These are phyloP conservation scores for Suillus americanus DNA, from an alignment of 768 basidiomycete species.

Conservation along the genomic window DNA sequence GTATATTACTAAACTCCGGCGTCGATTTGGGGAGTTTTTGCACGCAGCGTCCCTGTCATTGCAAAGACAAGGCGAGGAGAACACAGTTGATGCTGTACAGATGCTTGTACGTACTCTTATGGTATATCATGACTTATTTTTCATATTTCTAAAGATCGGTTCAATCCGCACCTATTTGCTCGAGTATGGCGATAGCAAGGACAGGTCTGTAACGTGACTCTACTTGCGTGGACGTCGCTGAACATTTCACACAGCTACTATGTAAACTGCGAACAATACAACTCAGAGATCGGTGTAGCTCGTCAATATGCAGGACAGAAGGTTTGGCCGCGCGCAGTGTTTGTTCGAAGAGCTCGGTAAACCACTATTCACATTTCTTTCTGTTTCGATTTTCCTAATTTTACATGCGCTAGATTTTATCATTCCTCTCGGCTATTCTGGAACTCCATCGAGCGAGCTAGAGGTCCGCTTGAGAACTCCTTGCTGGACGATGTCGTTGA, in stretches of 20 bases:
- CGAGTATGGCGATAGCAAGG: constrained; percentile 73
- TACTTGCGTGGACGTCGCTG: constrained; percentile 2
- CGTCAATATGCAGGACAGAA: constrained; percentile 71
- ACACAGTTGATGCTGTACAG: constrained; percentile 78
- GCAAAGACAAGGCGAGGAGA: constrained; percentile 74
- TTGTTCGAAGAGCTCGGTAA: constrained; percentile 65
- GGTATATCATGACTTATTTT: neutral
- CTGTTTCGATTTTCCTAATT: constrained; percentile 6
- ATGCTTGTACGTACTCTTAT: constrained; percentile 17
- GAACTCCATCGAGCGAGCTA: constrained; percentile 70
- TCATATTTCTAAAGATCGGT: neutral
- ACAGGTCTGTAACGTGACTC: constrained; percentile 35
- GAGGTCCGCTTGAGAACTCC: constrained; percentile 56
- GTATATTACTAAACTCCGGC: constrained; percentile 55
- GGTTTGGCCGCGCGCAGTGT: constrained; percentile 73
- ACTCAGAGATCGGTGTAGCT: constrained; percentile 62
- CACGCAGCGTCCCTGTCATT: constrained; percentile 69
- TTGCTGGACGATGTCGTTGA: constrained; percentile 72
- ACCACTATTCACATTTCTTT: constrained; percentile 11
- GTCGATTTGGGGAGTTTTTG: constrained; percentile 67
- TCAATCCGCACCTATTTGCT: constrained; percentile 72
- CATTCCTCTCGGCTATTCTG: constrained; percentile 67
- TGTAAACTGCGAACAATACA: constrained; percentile 56
- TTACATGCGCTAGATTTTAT: constrained; percentile 45
- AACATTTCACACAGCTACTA: constrained; percentile 43